These are phyloP conservation scores for Zychaea mexicana DNA, from an alignment of 371 early-diverging fungal species.

Conservation along the genomic window DNA sequence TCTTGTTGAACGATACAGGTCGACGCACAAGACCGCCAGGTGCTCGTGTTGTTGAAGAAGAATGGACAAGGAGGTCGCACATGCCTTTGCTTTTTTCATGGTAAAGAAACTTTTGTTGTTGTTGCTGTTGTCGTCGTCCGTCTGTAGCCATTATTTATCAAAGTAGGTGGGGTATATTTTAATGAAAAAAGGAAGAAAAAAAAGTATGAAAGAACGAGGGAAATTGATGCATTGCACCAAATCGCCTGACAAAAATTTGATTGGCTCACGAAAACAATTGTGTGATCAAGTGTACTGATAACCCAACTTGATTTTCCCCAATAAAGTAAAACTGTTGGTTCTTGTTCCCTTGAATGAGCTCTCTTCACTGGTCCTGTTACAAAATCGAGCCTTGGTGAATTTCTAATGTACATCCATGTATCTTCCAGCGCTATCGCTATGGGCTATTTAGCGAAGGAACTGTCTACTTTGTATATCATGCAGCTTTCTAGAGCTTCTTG, in stretches of 20 bases:
- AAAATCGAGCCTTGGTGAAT: no score
- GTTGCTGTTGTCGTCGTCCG: neutral
- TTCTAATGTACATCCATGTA: no score
- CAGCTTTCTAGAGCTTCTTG: no score
- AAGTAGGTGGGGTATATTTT: neutral
- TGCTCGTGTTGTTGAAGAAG: no score
- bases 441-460: no score
- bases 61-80: slow-evolving; percentile 2
- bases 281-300: neutral
- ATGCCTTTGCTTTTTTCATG: slow-evolving; percentile 8
- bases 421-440: no score
- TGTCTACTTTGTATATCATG: no score
- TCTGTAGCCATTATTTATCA: neutral
- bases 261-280: neutral
- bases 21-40: neutral
- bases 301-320: no score
- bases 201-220: neutral
- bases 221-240: neutral
- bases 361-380: no score
- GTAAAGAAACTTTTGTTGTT: neutral
- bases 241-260: neutral
- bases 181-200: neutral
- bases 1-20: slow-evolving; percentile 3
- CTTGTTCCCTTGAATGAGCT: no score
- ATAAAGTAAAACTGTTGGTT: no score